These are phyloP conservation scores for Hypoxylon fuscum DNA, from an alignment of 495 filamentous ascomycete genomes.

Conservation along the genomic window DNA sequence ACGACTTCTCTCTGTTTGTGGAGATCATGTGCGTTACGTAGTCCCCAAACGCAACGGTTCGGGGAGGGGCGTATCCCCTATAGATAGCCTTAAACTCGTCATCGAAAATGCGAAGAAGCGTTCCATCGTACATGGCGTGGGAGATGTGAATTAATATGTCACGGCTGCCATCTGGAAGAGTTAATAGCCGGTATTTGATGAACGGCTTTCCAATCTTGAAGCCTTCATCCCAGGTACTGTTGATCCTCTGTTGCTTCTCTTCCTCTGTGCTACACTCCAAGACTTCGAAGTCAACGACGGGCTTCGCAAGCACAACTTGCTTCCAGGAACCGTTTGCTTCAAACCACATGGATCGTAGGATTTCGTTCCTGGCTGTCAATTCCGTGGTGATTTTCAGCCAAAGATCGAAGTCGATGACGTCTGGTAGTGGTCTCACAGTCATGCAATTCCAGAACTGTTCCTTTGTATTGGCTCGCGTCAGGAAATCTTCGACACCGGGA, in stretches of 20 bases:
- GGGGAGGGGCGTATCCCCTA: neutral
- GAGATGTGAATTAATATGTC: neutral
- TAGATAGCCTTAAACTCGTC: neutral
- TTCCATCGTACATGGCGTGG: slow-evolving; percentile 4
- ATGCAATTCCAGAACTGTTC: slow-evolving; percentile 1
- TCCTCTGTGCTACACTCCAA: slow-evolving; percentile 1
- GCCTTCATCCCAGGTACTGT: neutral
- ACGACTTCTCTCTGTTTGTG: neutral
- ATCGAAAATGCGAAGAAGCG: neutral
- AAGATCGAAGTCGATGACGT: neutral
- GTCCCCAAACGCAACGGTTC: neutral
- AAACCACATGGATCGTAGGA: slow-evolving; percentile 1
- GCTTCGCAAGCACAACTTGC: neutral
- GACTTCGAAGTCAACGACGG: neutral
- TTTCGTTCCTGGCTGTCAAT: neutral
- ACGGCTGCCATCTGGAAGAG: neutral
- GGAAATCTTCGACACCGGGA: neutral
- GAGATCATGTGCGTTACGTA: neutral
- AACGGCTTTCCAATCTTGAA: neutral
- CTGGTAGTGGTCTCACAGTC: neutral
- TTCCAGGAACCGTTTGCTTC: slow-evolving; percentile 1
- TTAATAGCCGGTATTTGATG: neutral
- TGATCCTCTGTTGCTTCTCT: neutral
- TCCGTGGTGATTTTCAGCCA: slow-evolving; percentile 2
- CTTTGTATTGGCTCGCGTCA: neutral